Percentiles rank a stretch among this genome's conserved stretches.
phyloP scores from a whole-genome alignment of 2,329 filamentous ascomycete species.

The Pyricularia grisea region DNA sequence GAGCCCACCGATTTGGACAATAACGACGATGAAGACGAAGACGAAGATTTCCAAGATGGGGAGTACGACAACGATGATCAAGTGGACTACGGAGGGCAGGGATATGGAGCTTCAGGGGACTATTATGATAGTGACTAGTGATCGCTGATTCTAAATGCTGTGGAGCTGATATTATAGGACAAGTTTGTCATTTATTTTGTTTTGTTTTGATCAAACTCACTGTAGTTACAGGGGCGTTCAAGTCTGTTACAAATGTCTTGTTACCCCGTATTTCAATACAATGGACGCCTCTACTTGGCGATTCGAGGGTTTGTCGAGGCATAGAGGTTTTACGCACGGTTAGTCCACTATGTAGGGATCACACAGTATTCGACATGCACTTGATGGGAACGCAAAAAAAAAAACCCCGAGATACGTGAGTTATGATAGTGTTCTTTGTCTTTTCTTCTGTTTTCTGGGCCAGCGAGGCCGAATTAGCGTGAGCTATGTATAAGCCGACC shows the following conservation, averaged over 20 bases:
- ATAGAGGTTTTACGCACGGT: too few relatives aligned
- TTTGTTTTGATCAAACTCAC: not conserved
- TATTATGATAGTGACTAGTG: not conserved
- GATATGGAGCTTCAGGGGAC: not conserved
- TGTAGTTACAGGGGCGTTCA: too few relatives aligned
- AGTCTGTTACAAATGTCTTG: too few relatives aligned
- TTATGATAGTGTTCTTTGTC: not conserved
- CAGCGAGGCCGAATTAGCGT: not conserved
- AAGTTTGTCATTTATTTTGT: not conserved
- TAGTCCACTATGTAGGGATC: too few relatives aligned
- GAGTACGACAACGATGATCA: not conserved
- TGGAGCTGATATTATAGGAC: not conserved
- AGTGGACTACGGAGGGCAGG: not conserved
- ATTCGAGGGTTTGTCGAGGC: too few relatives aligned
- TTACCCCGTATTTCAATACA: too few relatives aligned
- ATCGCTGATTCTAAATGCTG: not conserved
- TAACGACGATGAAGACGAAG: not conserved
- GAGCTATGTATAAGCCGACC: not conserved
- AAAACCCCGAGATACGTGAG: not conserved
- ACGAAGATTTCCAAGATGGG: not conserved
- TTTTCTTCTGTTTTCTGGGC: not conserved
- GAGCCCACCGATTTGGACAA: not conserved
- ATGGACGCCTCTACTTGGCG: too few relatives aligned
- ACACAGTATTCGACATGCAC: not conserved
- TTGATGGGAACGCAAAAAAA: not conserved